phyloP scores from a whole-genome alignment of 371 early-diverging fungal species.

The Mortierella sp. region DNA sequence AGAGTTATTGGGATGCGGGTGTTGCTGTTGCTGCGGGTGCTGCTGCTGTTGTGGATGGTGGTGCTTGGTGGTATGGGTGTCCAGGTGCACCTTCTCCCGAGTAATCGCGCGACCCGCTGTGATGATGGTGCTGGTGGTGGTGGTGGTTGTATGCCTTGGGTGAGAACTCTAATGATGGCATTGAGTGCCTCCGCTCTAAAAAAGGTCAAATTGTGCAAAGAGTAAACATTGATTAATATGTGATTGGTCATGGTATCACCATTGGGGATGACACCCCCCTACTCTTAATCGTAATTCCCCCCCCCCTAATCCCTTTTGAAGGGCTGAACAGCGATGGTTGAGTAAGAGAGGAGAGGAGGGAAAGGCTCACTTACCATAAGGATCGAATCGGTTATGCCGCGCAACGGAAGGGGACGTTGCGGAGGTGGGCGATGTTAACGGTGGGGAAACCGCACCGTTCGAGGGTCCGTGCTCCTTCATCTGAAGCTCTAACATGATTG shows the following conservation, averaged over 20 bases:
- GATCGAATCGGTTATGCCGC: constrained; percentile 43
- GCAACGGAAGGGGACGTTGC: constrained; percentile 34
- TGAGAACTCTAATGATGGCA: constrained; percentile 47
- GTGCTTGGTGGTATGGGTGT: constrained; percentile 4
- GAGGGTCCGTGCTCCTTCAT: constrained; percentile 23
- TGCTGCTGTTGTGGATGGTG: background rate
- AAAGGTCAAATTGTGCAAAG: constrained; percentile 4
- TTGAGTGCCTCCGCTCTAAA: constrained; percentile 50
- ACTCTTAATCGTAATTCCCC: background rate
- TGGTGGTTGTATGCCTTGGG: constrained; percentile 32
- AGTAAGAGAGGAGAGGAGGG: background rate
- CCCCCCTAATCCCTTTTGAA: background rate
- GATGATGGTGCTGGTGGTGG: constrained; percentile 15
- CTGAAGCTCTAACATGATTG: constrained; percentile 29
- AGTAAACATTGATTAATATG: background rate
- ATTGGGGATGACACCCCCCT: background rate
- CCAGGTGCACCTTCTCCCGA: constrained; percentile 2
- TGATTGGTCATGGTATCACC: constrained; percentile 8
- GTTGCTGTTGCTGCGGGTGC: constrained; percentile 24
- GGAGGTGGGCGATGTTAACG: constrained; percentile 29
- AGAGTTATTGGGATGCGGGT: constrained; percentile 27
- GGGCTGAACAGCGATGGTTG: background rate
- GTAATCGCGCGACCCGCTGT: constrained; percentile 47
- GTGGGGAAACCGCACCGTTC: constrained; percentile 31
- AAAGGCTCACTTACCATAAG: constrained; percentile 30